Percentiles rank a stretch among this genome's conserved stretches.
phyloP scores from a whole-genome alignment of 2,329 filamentous ascomycete species.

The Emmonsiellopsis sp. region DNA sequence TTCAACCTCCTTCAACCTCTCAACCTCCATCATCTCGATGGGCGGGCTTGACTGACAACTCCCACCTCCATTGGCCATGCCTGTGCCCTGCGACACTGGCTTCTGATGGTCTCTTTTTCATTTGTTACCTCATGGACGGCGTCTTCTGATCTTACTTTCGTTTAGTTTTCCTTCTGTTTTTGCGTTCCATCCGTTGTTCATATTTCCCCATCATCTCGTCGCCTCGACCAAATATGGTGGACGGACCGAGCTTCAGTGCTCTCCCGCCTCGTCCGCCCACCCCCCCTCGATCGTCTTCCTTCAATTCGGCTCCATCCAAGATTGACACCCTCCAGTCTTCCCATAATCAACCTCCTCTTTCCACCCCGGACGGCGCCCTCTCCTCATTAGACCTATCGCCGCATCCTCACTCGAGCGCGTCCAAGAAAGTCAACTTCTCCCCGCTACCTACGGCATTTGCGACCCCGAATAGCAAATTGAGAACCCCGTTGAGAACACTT shows the following conservation, averaged over 20 bases:
- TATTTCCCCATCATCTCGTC: neutral
- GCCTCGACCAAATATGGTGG: conserved; percentile 28
- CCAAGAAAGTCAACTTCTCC: conserved; percentile 53
- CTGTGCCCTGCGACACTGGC: neutral
- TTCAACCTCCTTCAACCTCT: neutral
- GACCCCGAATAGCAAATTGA: conserved; percentile 21
- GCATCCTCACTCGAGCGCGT: conserved; percentile 26
- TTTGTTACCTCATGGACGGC: neutral
- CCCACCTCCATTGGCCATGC: neutral
- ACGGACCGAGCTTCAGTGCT: conserved; percentile 30
- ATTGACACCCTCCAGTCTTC: conserved; percentile 8
- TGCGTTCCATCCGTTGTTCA: neutral
- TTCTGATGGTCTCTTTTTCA: neutral
- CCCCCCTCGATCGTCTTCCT: conserved; percentile 36
- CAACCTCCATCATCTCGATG: neutral
- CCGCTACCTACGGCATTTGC: conserved; percentile 37
- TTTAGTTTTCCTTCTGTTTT: neutral
- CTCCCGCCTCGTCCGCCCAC: conserved; percentile 47
- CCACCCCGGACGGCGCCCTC: conserved; percentile 28
- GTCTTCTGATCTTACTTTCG: conserved; percentile 1
- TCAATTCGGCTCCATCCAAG: conserved; percentile 17
- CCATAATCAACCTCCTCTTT: neutral
- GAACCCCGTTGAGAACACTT: conserved; percentile 37
- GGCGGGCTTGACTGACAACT: neutral
- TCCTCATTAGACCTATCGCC: conserved; percentile 21